These are phyloP conservation scores for Durusdinium trenchii DNA, from an alignment of 73 alveolate species.

Conservation along the genomic window DNA sequence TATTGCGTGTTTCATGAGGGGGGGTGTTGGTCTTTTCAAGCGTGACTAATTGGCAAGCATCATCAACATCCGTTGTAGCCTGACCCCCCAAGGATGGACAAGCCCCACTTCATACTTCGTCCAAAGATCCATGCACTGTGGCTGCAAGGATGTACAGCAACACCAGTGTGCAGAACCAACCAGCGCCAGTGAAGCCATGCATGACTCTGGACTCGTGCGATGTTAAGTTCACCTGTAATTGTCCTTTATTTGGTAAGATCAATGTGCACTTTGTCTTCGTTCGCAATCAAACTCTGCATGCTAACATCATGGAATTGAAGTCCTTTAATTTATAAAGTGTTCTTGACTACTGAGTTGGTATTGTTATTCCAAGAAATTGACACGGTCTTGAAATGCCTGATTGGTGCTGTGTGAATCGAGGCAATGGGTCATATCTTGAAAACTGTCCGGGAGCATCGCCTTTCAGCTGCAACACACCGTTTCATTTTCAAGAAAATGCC, in stretches of 20 bases:
- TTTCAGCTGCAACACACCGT: background rate
- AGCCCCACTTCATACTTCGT: background rate
- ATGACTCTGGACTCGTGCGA: too few species aligned
- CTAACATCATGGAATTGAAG: background rate
- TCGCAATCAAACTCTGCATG: too few species aligned
- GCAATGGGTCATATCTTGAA: constrained; percentile 2
- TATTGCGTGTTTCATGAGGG: background rate
- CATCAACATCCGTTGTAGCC: background rate
- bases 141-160: background rate
- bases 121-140: background rate
- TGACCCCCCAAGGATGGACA: background rate
- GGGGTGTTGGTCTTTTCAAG: background rate
- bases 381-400: too few species aligned
- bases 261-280: too few species aligned
- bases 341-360: too few species aligned
- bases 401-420: too few species aligned
- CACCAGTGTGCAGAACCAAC: background rate
- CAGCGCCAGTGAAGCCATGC: too few species aligned
- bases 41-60: too few species aligned
- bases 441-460: background rate
- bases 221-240: too few species aligned
- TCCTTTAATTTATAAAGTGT: background rate
- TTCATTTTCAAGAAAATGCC: too few species aligned
- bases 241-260: too few species aligned
- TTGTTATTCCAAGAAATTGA: too few species aligned